A percentile compares a stretch with the other conserved stretches of the same genome.
These are phyloP conservation scores for Podila horticola DNA, from an alignment of 192 early-diverging fungal species.

Conservation along the genomic window DNA sequence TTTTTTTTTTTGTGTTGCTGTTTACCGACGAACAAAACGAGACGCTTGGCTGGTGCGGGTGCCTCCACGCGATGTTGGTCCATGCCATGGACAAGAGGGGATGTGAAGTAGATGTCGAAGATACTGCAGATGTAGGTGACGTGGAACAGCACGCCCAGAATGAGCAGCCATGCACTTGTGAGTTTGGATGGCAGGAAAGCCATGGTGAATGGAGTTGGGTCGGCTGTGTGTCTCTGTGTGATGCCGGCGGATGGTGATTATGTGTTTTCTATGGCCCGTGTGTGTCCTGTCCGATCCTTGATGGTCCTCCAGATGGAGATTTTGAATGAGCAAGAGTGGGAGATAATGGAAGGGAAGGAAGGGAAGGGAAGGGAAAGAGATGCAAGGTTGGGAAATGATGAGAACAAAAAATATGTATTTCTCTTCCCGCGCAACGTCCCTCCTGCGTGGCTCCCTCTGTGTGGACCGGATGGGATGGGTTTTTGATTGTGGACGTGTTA, in stretches of 20 bases:
- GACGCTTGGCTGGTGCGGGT: slow-evolving; percentile 82
- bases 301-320: background rate
- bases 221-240: background rate
- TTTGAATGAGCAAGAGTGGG: background rate
- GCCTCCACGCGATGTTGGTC: slow-evolving; percentile 77
- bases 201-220: slow-evolving; percentile 15
- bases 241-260: background rate
- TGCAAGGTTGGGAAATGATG: background rate
- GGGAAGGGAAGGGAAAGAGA: slow-evolving; percentile 2
- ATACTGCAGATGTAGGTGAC: slow-evolving; percentile 90
- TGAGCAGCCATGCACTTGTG: slow-evolving; percentile 64
- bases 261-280: too few relatives aligned
- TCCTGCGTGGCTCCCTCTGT: too few relatives aligned
- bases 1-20: too few relatives aligned
- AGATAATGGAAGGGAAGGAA: background rate
- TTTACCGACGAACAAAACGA: slow-evolving; percentile 88
- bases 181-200: slow-evolving; percentile 40
- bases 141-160: slow-evolving; percentile 92
- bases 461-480: too few relatives aligned
- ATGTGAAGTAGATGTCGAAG: slow-evolving; percentile 99
- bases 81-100: slow-evolving; percentile 98
- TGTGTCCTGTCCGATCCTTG: background rate
- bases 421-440: too few relatives aligned
- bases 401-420: background rate
- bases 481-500: too few relatives aligned